Evolutionary conservation across 2,329 filamentous ascomycete species (phyloP), one percentile per base, ranked within the genome.

Genomic region (Madurella mycetomatis): DNA sequence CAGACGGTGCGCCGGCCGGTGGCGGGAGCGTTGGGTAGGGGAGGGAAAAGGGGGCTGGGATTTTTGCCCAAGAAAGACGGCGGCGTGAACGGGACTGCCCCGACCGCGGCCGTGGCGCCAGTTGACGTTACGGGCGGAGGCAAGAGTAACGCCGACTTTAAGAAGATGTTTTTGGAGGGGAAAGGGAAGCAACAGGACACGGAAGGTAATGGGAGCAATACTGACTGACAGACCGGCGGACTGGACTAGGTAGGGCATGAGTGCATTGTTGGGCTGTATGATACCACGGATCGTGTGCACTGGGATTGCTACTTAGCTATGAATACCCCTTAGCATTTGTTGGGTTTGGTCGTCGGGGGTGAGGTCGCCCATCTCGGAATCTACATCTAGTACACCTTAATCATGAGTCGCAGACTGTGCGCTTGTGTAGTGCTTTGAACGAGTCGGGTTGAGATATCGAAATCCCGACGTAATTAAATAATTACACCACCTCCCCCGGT

Each of bases 1-100:
- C 70, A 69, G 52, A 63, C 66, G 17, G 63, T 78, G 31, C 72
- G 75, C 50, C 71, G 77, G 50, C 71, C 76, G 17, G 70, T 76
- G 11, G 70, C 69, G 2, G 71, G 75, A 13, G 70, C 68, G 2
- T 55, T 73, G n/a, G 75, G 75, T 40, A 34, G 51, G 13, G 62
- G 52, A 53, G 64, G 64, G 25, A 79, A 73, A 54, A 69, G 72
- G 51, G 73, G 72, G 11, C 58, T 79, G 5, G 77, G 76, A 2
- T 77, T 80, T 51, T 63, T 65, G 9, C 63, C 69, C 4, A 65
- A 67, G 37, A 64, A 63, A 53, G 48, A 68, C 42, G 55, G 48
- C 37, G 55, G 51, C 3, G 40, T 30, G 2, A 46, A 55, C 18
- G 42, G 57, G 48, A 51, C 60, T 47, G 55, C 64, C 7, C 16